Conservation (phyloP, 345 rosid species). For the Corchorus capsularis region DNA sequence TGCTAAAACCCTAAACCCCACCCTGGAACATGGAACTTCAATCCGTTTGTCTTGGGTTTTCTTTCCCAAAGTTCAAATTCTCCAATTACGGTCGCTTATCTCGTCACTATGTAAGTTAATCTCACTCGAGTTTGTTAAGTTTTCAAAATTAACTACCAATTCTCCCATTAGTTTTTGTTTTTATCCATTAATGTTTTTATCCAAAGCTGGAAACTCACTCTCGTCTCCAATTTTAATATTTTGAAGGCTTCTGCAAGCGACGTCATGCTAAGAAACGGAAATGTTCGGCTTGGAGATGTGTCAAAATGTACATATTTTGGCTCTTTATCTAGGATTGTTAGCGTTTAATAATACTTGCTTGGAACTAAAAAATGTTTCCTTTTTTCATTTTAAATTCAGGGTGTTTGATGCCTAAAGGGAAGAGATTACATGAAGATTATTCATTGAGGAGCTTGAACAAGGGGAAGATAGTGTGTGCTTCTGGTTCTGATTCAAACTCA, state of each 20-base stretch:
- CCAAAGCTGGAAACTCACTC: background rate
- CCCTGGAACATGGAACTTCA: conserved; percentile 43
- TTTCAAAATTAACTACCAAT: background rate
- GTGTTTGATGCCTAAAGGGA: conserved; percentile 23
- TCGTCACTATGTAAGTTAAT: conserved; percentile 40
- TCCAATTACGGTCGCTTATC: conserved; percentile 22
- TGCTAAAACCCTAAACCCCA: conserved; percentile 32
- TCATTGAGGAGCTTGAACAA: conserved; percentile 27
- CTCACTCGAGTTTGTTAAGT: background rate
- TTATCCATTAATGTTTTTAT: background rate
- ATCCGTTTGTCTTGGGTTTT: conserved; percentile 49
- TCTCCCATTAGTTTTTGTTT: background rate
- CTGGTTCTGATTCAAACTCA: conserved; percentile 33
- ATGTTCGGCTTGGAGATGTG: conserved; percentile 18
- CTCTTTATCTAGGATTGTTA: background rate
- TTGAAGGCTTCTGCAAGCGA: conserved; percentile 37
- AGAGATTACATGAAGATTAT: conserved; percentile 11
- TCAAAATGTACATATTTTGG: conserved; percentile 33
- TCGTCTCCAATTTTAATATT: conserved; percentile 23
- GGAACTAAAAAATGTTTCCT: background rate
- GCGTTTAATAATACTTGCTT: background rate
- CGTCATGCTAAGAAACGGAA: conserved; percentile 24
- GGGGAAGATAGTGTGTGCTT: conserved; percentile 33
- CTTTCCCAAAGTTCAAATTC: conserved; percentile 36
- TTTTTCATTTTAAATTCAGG: conserved; percentile 26